Percentiles rank a stretch among this genome's conserved stretches.
These are phyloP conservation scores for Truncatella angustata DNA, from an alignment of 2,329 filamentous ascomycete genomes.

Conservation along the genomic window DNA sequence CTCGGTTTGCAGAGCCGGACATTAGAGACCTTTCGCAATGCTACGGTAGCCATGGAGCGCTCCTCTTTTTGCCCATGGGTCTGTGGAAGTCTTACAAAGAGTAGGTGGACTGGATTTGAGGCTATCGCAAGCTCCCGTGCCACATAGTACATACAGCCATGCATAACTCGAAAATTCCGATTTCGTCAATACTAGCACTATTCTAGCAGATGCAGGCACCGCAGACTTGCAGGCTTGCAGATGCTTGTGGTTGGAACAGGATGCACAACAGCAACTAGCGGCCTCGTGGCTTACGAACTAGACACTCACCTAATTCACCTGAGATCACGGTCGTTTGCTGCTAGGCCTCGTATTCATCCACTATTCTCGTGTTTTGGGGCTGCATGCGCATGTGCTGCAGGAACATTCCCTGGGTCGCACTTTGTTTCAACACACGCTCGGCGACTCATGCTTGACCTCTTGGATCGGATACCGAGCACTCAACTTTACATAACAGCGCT, in stretches of 20 bases:
- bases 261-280: conserved; percentile 7
- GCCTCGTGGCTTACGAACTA: neutral
- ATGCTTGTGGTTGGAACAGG: neutral
- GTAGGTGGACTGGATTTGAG: neutral
- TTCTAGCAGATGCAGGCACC: conserved; percentile 3
- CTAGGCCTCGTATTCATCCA: conserved; percentile 7
- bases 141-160: neutral
- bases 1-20: conserved; percentile 7
- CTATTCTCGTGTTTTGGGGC: neutral
- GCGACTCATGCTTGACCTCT: neutral
- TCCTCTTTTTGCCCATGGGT: neutral
- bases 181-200: too few relatives aligned
- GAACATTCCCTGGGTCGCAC: neutral
- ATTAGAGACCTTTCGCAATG: neutral
- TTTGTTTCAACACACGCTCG: neutral
- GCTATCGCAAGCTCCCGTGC: neutral
- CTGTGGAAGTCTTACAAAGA: neutral
- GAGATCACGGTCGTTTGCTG: conserved; percentile 7
- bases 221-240: neutral
- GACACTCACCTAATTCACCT: conserved; percentile 3
- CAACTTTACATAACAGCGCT: neutral
- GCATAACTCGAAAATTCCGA: neutral
- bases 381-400: neutral
- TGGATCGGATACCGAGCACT: neutral
- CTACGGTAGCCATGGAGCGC: neutral